Conservation (phyloP, 129 eudicot species). For the Artemisia argyi region DNA sequence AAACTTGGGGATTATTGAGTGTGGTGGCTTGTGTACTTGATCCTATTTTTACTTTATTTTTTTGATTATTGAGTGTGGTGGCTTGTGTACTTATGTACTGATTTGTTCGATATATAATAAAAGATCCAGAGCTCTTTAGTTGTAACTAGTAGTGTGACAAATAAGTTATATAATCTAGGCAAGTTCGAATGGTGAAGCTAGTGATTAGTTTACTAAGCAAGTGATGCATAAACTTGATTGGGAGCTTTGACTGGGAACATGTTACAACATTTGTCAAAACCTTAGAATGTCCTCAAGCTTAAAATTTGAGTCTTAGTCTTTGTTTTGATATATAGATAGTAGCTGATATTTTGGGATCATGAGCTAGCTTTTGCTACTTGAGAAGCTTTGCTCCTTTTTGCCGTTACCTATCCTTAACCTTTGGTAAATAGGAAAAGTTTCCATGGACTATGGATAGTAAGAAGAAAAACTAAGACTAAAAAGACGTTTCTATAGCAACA, state of each 20-base stretch:
- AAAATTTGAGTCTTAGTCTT: constrained; percentile 1
- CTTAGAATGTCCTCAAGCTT: neutral
- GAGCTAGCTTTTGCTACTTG: too few relatives aligned
- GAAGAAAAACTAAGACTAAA: too few relatives aligned
- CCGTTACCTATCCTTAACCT: too few relatives aligned
- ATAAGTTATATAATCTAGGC: neutral
- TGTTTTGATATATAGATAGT: neutral
- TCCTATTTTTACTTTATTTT: too few relatives aligned
- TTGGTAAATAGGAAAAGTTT: too few relatives aligned
- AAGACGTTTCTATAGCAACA: too few relatives aligned
- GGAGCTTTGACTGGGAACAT: neutral
- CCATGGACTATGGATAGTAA: too few relatives aligned
- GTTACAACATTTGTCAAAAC: neutral
- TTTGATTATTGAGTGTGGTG: too few relatives aligned
- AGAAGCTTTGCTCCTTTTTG: too few relatives aligned
- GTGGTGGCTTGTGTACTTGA: too few relatives aligned
- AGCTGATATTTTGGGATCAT: neutral
- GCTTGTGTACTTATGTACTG: too few relatives aligned
- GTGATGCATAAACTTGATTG: neutral
- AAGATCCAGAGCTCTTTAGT: constrained; percentile 5
- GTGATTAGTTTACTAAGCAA: neutral
- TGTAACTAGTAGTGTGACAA: neutral
- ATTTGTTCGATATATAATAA: neutral
- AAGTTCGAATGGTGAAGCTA: constrained; percentile 6
- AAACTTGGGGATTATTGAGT: too few relatives aligned